Base-by-base conservation (phyloP, 2,329 filamentous ascomycete species). In the Aspergillus chevalieri region DNA sequence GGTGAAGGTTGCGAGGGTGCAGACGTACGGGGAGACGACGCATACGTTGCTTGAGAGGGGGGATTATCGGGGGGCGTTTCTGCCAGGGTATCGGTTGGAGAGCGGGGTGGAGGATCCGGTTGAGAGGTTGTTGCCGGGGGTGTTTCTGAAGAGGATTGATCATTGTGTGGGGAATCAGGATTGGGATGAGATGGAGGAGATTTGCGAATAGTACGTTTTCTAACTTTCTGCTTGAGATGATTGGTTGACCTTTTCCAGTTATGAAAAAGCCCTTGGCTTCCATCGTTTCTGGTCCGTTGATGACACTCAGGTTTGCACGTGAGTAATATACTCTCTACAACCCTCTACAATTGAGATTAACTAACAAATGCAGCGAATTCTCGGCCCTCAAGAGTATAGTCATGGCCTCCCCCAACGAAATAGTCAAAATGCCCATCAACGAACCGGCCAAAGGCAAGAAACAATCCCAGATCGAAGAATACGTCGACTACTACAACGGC, bases 361-460 rank as follows among this genome's bases (percentile, higher is more conserved):
- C 46, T n/a, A 45, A 8, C 28, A 14, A 38, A 28, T 10, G 1
- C 10, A 68, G 70, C 57, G 90, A 95, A 66, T 96, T 89, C 79
- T 90, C 86, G 1, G 90, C 92, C 8, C 78, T 96, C 44, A 89
- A 85, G 72, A 88, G 83, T 63, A 84, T 96, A 63, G 92, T 96
- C 65, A 95, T 96, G 90, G 82, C 87, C 39, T 89, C 85, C 4
- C 83, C 84, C 52, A 89, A 91, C 74, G 86, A 92, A 50, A 69
- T 86, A 4, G 89, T 96, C 71, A 96, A 96, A 75, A 96, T 96
- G 90, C 92, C 92, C 62, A 95, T 97, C 80, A 96, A 96, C 76
- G 91, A 96, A 74, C 92, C 92, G 1, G 92, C 92, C 0, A 76
- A 81, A 1, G 92, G 91, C 51, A 93, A 93, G 75, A 92, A 89